Percentiles rank a stretch among this genome's conserved stretches.
Evolutionary conservation across 805 yeast genomes (phyloP).

Genomic region (Spathaspora sp.): DNA sequence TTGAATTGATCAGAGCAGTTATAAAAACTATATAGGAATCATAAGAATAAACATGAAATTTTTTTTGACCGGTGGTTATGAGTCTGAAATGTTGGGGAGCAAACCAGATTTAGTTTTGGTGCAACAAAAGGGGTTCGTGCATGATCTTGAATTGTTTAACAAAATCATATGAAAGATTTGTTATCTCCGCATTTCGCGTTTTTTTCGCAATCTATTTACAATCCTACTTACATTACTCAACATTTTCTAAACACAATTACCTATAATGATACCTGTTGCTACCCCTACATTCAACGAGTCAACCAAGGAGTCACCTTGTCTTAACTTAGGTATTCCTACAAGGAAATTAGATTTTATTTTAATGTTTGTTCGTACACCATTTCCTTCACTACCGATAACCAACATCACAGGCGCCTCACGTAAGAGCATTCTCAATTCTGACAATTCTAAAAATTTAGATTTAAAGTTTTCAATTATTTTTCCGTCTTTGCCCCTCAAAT

Average conservation of each 20-base stretch:
- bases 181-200: not conserved
- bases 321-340: constrained; percentile 37
- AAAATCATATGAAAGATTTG: not conserved
- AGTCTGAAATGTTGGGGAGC: not conserved
- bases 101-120: not conserved
- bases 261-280: constrained; percentile 70
- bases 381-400: constrained; percentile 83
- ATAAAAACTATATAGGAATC: no score
- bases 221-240: not conserved
- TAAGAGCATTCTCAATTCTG: constrained; percentile 43
- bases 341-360: constrained; percentile 53
- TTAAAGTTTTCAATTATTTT: constrained; percentile 23
- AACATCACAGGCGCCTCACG: constrained; percentile 57
- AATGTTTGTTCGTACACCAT: constrained; percentile 70
- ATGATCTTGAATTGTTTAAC: not conserved
- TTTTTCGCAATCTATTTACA: not conserved
- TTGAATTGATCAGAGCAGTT: not conserved
- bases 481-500: constrained; percentile 22
- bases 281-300: constrained; percentile 90
- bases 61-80: not conserved
- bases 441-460: constrained; percentile 33
- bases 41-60: no score
- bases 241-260: not conserved
- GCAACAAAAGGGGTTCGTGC: not conserved
- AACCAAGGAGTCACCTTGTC: constrained; percentile 34